These are phyloP conservation scores for Pseudogymnoascus sp. DNA, from an alignment of 2,329 filamentous ascomycete genomes.

Conservation along the genomic window DNA sequence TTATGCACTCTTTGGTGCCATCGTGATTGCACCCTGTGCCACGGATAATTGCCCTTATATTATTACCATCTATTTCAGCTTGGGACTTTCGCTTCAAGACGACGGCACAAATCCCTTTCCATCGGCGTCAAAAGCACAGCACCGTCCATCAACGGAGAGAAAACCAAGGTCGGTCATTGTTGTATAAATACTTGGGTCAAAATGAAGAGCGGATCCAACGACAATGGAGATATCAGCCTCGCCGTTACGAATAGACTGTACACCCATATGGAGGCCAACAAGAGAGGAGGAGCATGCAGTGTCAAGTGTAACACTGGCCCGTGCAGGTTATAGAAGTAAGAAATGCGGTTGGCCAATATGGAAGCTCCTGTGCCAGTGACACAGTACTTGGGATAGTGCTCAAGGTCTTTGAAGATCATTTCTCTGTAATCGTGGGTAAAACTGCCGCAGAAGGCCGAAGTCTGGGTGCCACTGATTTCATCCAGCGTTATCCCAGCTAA, in stretches of 20 bases:
- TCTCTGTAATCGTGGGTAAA: not conserved
- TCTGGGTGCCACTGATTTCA: not conserved
- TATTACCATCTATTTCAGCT: no score
- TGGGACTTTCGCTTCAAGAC: no score
- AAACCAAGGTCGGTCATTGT: no score
- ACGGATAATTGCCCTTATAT: no score
- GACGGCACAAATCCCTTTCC: no score
- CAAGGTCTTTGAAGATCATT: not conserved
- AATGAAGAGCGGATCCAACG: constrained; percentile 24
- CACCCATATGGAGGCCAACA: constrained; percentile 48
- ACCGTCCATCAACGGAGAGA: no score
- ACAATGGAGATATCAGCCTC: constrained; percentile 36
- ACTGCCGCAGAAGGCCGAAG: not conserved
- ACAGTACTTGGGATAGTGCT: constrained; percentile 31
- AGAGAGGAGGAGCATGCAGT: constrained; percentile 54
- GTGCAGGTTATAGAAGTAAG: constrained; percentile 45
- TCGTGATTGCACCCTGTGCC: no score
- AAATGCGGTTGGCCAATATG: constrained; percentile 49
- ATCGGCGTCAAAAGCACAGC: not conserved
- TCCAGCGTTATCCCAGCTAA: not conserved
- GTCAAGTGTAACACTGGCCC: constrained; percentile 31
- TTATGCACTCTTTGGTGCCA: no score
- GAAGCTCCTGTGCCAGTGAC: constrained; percentile 47
- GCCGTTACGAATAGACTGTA: constrained; percentile 41
- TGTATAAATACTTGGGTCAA: no score